Percentiles rank a stretch among this genome's conserved stretches.
Conservation (phyloP, 345 rosid genomes). For the Brassica cretica region DNA sequence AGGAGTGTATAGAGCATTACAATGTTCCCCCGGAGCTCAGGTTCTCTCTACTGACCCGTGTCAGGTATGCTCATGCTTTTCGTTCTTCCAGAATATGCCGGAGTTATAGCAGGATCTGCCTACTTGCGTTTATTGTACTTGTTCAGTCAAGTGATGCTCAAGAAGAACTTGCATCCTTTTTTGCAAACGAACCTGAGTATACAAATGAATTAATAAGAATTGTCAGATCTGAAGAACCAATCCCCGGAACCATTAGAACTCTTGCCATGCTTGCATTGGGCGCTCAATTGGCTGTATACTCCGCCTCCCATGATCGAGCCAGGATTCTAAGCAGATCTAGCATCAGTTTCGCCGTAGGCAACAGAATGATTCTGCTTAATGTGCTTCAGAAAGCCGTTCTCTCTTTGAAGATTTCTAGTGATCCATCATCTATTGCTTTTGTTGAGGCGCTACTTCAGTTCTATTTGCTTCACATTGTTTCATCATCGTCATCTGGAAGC, state of each 20-base stretch:
- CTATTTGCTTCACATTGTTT: conserved; percentile 91
- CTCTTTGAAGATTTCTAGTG: conserved; percentile 74
- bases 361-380: conserved; percentile 85
- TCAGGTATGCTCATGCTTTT: conserved; percentile 91
- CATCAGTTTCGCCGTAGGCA: conserved; percentile 87
- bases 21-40: conserved; percentile 75
- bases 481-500: conserved; percentile 91
- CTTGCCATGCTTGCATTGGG: conserved; percentile 95
- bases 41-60: conserved; percentile 82
- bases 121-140: conserved; percentile 90
- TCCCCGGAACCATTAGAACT: conserved; percentile 82
- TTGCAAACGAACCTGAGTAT: conserved; percentile 94
- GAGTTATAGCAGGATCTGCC: conserved; percentile 87
- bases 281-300: conserved; percentile 92
- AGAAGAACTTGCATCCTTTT: conserved; percentile 84
- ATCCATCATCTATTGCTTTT: conserved; percentile 85
- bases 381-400: conserved; percentile 94
- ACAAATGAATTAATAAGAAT: conserved; percentile 58
- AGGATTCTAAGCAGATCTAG: conserved; percentile 89
- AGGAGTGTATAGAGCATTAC: conserved; percentile 73
- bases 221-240: conserved; percentile 60
- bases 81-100: conserved; percentile 83
- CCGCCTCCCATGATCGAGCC: conserved; percentile 93
- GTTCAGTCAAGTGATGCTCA: conserved; percentile 93
- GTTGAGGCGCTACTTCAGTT: conserved; percentile 94